These are phyloP conservation scores for Aspergillus piperis DNA, from an alignment of 2,329 filamentous ascomycete species.

Conservation along the genomic window DNA sequence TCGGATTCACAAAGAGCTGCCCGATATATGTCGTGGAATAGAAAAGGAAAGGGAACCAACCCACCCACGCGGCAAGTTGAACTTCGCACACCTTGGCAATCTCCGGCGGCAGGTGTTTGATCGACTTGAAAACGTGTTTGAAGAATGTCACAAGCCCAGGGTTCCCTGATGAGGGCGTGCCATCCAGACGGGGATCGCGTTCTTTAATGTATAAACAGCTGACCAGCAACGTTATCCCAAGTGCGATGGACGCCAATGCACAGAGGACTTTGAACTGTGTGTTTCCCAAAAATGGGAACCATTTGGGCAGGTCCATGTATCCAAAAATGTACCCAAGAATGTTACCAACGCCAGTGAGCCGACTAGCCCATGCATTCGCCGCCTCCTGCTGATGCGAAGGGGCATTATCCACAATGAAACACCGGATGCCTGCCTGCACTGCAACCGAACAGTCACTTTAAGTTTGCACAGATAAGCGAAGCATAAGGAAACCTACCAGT, in stretches of 20 bases:
- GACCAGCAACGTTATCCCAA: conserved; percentile 68
- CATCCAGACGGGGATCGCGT: conserved; percentile 75
- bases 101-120: conserved; percentile 76
- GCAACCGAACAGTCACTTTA: not conserved
- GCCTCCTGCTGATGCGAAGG: conserved; percentile 91
- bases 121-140: conserved; percentile 71
- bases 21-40: conserved; percentile 94
- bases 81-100: conserved; percentile 79
- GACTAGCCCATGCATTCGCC: conserved; percentile 91
- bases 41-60: conserved; percentile 93
- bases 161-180: conserved; percentile 59
- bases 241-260: conserved; percentile 74
- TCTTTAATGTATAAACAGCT: conserved; percentile 72
- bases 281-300: conserved; percentile 77
- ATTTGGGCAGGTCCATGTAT: conserved; percentile 73
- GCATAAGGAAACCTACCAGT: conserved; percentile 58
- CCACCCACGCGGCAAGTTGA: conserved; percentile 87
- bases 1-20: conserved; percentile 87
- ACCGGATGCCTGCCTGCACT: conserved; percentile 88
- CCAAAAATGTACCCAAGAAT: conserved; percentile 88
- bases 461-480: not conserved
- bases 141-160: conserved; percentile 78
- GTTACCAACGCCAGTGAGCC: conserved; percentile 83
- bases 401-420: conserved; percentile 90
- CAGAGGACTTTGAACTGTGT: conserved; percentile 94